phyloP scores from a whole-genome alignment of 441 rosid species.

The Erysimum cheiri region DNA sequence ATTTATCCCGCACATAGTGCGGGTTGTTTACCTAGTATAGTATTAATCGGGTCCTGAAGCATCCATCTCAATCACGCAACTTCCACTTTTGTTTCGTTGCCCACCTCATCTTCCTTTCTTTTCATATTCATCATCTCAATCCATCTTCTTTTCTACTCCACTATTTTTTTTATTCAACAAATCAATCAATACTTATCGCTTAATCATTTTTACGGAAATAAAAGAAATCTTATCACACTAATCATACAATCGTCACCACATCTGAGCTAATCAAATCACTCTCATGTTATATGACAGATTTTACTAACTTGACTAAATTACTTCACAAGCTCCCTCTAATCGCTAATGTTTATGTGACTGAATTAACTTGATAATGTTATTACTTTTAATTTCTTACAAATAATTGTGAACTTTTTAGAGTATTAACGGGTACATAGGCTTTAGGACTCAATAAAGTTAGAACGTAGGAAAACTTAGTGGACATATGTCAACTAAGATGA shows the following conservation, averaged over 20 bases:
- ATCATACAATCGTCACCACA: constrained; percentile 11
- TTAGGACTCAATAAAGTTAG: not conserved
- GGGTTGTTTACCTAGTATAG: too few relatives aligned
- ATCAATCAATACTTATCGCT: constrained; percentile 20
- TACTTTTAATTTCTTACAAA: not conserved
- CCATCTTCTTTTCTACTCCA: constrained; percentile 29
- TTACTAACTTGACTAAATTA: not conserved
- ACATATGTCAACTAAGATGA: not conserved
- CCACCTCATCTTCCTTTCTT: constrained; percentile 27
- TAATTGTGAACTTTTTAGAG: not conserved
- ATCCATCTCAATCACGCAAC: constrained; percentile 39
- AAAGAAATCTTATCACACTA: not conserved
- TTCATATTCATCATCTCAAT: constrained; percentile 10
- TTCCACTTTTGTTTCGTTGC: constrained; percentile 41
- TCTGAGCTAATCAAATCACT: not conserved
- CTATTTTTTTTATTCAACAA: not conserved
- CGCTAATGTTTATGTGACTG: not conserved
- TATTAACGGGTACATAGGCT: not conserved
- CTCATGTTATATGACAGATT: not conserved
- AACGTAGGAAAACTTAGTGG: not conserved
- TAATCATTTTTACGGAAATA: not conserved
- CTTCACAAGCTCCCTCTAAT: not conserved
- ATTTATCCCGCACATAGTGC: too few relatives aligned
- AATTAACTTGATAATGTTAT: not conserved
- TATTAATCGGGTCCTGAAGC: constrained; percentile 20